Base-by-base conservation (phyloP, 148 eudicot genomes). In the Rhododendron henanense region DNA sequence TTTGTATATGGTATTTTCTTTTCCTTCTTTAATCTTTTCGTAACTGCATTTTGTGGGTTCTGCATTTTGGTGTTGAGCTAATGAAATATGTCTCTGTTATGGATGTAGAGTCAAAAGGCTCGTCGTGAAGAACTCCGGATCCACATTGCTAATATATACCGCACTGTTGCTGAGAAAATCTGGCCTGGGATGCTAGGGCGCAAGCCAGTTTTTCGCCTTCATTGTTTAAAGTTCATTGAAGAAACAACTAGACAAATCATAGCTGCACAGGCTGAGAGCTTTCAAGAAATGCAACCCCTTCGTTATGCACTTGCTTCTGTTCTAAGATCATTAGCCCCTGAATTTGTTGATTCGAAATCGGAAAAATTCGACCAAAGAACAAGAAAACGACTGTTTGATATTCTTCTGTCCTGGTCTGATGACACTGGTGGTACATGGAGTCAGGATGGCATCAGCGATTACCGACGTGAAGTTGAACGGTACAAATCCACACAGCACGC, bases 181-280 rank as follows among this genome's bases (percentile, higher is more conserved):
- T 97, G 99, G 99, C 99, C 99, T 79, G 98, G 98, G 63, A 97
- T 91, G 95, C 94, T 97, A 59, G 92, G 95, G 84, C 93, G 95
- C 81, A 95, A 95, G 84, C 98, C 98, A 37, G 96, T 94, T 90
- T 94, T 97, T 85, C 98, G 98, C 5, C 93, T 95, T 88, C 99
- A 97, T 87, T 97, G 92, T 88, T 87, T 97, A 87, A 97, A 91
- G 90, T 97, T 93, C 90, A 95, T 97, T 37, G 99, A 97, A 87
- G 99, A 97, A 84, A 97, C 98, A 84, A 91, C 92, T 74, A 93
- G 93, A 89, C 96, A 93, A 78, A 92, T 97, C 80, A 85, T 89
- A 85, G 89, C 91, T 71, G 91, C 98, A 28, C 87, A 93, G 19
- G 81, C 91, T 39, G 99, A 97, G 86, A 94, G 89, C 86, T 97